Base-by-base conservation (phyloP, 208 protist species). In the Trypanosoma theileri region DNA sequence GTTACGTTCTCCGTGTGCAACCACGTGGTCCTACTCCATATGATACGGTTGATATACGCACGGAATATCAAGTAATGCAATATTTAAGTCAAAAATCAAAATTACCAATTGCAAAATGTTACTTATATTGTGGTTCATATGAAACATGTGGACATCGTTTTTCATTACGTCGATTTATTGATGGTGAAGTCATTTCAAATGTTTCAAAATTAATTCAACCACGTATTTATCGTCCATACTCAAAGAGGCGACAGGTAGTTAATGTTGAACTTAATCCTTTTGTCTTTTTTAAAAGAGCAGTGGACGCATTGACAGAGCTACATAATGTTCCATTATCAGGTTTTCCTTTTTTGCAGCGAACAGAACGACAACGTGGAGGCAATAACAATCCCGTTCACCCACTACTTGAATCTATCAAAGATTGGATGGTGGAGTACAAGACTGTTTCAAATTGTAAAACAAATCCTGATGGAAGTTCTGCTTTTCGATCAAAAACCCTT, bases 101-200 rank as follows among this genome's bases (percentile, higher is more conserved):
- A 7, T 52, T 80, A n/a, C 82, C 84, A 54, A 74, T 88, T 17
- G 80, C 87, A 21, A 72, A 78, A 53, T 73, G 74, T 61, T 69
- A 88, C 28, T 19, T 93, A 4, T 93, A 90, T 71, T 93, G 87
- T 46, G 84, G 88, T 73, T 82, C 73, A 0, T 84, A 88, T 66
- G 75, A 82, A 12, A 80, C 88, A 17, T 89, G 81, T 56, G 87
- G 84, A 40, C 69, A 81, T 12, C 81, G 82, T 69, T 93, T 93
- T 71, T 93, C 83, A 31, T 46, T 93, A 12, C 77, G 77, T 31
- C 77, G 84, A 50, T 93, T 84, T 67, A 58, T 71, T 57, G 87
- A 93, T 41, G 84, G 87, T 44, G 82, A 90, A 62, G 76, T 78
- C 31, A 73, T 93, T 35, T 59, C 52, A 45, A 57, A 58, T 46